A percentile compares a stretch with the other conserved stretches of the same genome.
These are phyloP conservation scores for Porpolomopsis calyptriformis DNA, from an alignment of 768 basidiomycete species.

Conservation along the genomic window DNA sequence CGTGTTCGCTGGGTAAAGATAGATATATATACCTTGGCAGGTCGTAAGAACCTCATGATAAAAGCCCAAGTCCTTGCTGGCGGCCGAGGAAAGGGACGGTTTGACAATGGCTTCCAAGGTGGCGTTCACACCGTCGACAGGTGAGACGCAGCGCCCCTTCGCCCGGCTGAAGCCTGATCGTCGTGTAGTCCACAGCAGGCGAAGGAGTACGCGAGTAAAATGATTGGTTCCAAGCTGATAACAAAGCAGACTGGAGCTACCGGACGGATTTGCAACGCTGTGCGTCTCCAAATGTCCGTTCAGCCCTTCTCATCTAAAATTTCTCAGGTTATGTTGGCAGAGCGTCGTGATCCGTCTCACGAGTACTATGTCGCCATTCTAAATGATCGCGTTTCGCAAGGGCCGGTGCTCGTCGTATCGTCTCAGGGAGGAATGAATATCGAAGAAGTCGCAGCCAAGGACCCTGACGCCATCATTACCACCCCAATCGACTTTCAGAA, in stretches of 20 bases:
- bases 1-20: slow-evolving; percentile 16
- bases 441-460: slow-evolving; percentile 95
- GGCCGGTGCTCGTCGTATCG: slow-evolving; percentile 89
- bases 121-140: slow-evolving; percentile 91
- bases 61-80: slow-evolving; percentile 99
- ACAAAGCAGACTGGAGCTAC: slow-evolving; percentile 95
- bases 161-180: neutral
- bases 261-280: slow-evolving; percentile 92
- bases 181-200: slow-evolving; percentile 70
- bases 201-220: slow-evolving; percentile 75
- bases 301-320: neutral
- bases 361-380: slow-evolving; percentile 98
- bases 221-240: slow-evolving; percentile 92
- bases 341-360: slow-evolving; percentile 84
- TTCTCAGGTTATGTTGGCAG: slow-evolving; percentile 89
- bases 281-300: slow-evolving; percentile 27
- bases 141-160: slow-evolving; percentile 31
- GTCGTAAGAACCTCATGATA: slow-evolving; percentile 75
- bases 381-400: slow-evolving; percentile 83
- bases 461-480: slow-evolving; percentile 90
- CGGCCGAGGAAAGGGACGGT: slow-evolving; percentile 95
- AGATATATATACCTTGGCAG: slow-evolving; percentile 28
- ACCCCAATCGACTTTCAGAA: slow-evolving; percentile 80
- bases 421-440: slow-evolving; percentile 99
- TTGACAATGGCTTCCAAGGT: slow-evolving; percentile 91